Percentiles rank a stretch among this genome's conserved stretches.
Conservation (phyloP, 169 alveolate genomes). For the Besnoitia besnoiti region DNA sequence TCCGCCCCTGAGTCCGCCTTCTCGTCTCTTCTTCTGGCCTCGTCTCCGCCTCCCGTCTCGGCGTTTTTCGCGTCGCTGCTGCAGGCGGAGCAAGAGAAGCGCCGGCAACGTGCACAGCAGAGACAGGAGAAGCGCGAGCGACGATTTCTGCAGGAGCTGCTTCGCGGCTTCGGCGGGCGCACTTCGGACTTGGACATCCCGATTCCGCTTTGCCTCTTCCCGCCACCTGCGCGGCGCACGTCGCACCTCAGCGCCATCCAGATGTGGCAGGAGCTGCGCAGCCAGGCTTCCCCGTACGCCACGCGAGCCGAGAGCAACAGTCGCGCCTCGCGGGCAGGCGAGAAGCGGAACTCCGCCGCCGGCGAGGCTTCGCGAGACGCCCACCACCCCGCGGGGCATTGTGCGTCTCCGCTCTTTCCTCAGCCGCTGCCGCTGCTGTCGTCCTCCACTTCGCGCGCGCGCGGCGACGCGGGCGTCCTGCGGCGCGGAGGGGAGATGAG, state of each 20-base stretch:
- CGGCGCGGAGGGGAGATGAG: background rate
- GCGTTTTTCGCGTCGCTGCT: background rate
- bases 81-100: background rate
- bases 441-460: background rate
- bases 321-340: background rate
- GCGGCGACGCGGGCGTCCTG: background rate
- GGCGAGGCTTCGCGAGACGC: background rate
- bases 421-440: background rate
- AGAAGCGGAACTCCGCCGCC: background rate
- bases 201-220: constrained; percentile 2
- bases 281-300: background rate
- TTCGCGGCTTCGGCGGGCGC: constrained; percentile 18
- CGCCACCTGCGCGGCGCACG: background rate
- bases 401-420: background rate
- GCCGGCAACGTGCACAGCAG: background rate
- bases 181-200: background rate
- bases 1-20: background rate
- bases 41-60: background rate
- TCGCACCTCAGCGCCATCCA: background rate
- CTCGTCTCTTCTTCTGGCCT: background rate
- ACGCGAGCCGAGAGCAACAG: background rate
- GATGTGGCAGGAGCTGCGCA: constrained; percentile 20
- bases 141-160: constrained; percentile 22
- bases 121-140: background rate
- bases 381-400: background rate